Evolutionary conservation across 192 early-diverging fungal genomes (phyloP).

Genomic region (Entomortierella beljakovae): DNA sequence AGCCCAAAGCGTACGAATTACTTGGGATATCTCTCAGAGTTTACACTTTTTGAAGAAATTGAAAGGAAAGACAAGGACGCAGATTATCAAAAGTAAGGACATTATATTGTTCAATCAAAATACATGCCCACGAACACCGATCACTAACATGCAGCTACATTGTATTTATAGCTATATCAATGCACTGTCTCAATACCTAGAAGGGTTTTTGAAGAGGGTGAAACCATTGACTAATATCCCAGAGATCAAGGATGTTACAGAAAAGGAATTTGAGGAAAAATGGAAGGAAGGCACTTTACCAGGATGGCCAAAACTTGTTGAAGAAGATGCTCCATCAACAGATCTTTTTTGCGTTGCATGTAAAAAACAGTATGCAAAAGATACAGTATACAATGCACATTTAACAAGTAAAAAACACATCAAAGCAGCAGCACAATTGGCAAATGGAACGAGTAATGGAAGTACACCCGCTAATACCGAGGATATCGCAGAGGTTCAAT

Average conservation of each 20-base stretch:
- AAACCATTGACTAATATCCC: slow-evolving; percentile 82
- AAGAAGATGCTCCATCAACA: slow-evolving; percentile 46
- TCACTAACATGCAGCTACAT: background rate
- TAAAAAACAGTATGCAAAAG: slow-evolving; percentile 84
- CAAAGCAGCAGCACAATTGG: slow-evolving; percentile 75
- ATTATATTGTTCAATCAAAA: background rate
- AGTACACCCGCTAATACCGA: slow-evolving; percentile 5
- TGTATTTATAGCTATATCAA: slow-evolving; percentile 67
- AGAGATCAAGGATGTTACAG: slow-evolving; percentile 60
- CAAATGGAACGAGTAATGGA: slow-evolving; percentile 37
- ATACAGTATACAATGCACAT: slow-evolving; percentile 88
- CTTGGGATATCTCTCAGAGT: slow-evolving; percentile 73
- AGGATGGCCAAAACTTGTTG: slow-evolving; percentile 70
- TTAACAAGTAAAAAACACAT: slow-evolving; percentile 92
- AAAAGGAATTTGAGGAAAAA: slow-evolving; percentile 66
- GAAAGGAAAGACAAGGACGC: slow-evolving; percentile 68
- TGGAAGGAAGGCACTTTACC: slow-evolving; percentile 70
- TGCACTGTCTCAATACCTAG: slow-evolving; percentile 74
- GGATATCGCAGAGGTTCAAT: slow-evolving; percentile 30
- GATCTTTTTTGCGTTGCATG: slow-evolving; percentile 83
- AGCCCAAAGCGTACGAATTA: slow-evolving; percentile 70
- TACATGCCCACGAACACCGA: background rate
- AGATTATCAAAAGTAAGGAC: slow-evolving; percentile 67
- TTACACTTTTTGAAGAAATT: slow-evolving; percentile 70
- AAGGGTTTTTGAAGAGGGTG: slow-evolving; percentile 76